These are phyloP conservation scores for Rhodotorula babjevae DNA, from an alignment of 768 basidiomycete species.

Conservation along the genomic window DNA sequence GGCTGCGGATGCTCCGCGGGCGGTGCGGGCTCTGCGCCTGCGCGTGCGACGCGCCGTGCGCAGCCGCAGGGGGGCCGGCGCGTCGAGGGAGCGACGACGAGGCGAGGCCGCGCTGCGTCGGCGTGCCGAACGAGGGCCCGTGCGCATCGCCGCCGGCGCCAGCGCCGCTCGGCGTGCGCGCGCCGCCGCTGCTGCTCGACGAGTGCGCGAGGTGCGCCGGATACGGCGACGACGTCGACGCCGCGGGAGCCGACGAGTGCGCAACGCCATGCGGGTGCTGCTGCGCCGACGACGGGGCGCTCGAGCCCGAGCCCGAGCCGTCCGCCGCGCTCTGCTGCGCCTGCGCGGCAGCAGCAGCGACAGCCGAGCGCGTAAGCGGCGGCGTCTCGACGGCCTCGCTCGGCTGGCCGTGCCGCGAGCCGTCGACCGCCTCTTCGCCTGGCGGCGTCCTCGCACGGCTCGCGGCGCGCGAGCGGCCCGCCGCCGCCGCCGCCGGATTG, in stretches of 20 bases:
- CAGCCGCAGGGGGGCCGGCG: no score
- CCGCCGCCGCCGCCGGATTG: background rate
- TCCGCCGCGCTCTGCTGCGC: background rate
- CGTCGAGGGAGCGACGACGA: background rate
- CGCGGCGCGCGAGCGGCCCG: background rate
- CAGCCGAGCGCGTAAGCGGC: background rate
- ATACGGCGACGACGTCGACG: background rate
- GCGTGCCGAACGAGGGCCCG: background rate
- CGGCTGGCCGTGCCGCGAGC: no score
- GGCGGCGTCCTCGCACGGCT: background rate
- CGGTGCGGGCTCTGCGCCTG: background rate
- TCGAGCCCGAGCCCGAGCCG: no score
- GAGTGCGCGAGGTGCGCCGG: conserved; percentile 5
- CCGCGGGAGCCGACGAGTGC: no score
- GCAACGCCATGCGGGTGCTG: background rate
- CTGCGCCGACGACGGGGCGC: background rate
- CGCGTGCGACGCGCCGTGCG: no score
- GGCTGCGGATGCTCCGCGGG: conserved; percentile 4
- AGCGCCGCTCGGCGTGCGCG: background rate
- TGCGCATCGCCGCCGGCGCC: background rate
- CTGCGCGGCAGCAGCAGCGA: background rate
- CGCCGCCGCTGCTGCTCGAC: background rate
- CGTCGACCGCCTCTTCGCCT: no score
- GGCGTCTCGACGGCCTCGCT: background rate
- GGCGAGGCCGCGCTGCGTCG: background rate